A percentile compares a stretch with the other conserved stretches of the same genome.
Conservation (phyloP, 139 green algal species). For the Coccomyxa sp. region DNA sequence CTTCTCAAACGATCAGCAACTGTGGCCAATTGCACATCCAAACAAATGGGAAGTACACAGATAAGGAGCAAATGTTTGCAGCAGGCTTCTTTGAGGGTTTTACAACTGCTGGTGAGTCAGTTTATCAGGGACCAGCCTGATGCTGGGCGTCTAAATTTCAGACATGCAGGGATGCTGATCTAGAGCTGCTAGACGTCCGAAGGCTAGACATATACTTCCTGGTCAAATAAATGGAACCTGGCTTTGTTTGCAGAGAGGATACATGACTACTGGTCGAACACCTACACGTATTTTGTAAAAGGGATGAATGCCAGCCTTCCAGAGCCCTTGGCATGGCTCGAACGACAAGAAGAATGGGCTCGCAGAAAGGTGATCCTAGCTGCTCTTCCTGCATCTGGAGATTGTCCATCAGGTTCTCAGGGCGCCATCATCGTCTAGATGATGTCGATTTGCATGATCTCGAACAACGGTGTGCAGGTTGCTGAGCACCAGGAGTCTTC, state of each 20-base stretch:
- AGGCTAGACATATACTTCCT: neutral
- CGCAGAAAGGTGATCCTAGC: neutral
- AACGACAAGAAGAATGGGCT: neutral
- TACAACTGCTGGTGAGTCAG: slow-evolving; percentile 38
- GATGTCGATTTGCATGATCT: neutral
- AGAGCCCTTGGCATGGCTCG: slow-evolving; percentile 22
- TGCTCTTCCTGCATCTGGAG: neutral
- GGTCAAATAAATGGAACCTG: neutral
- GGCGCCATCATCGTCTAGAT: neutral
- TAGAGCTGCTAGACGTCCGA: neutral
- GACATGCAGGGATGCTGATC: neutral
- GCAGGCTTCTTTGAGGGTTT: slow-evolving; percentile 64
- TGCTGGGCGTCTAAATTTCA: neutral
- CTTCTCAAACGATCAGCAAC: slow-evolving; percentile 33
- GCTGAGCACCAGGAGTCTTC: neutral
- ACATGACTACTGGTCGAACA: slow-evolving; percentile 51
- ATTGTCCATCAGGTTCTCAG: neutral
- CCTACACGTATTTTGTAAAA: slow-evolving; percentile 26
- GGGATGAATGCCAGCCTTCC: slow-evolving; percentile 37
- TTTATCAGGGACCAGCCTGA: no score
- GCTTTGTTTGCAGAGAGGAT: slow-evolving; percentile 30
- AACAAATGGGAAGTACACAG: slow-evolving; percentile 12
- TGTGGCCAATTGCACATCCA: slow-evolving; percentile 55
- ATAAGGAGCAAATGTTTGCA: slow-evolving; percentile 40
- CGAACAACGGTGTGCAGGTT: neutral